Base-by-base conservation (phyloP, 108 stramenopile genomes). In the Skeletonema menzelii region DNA sequence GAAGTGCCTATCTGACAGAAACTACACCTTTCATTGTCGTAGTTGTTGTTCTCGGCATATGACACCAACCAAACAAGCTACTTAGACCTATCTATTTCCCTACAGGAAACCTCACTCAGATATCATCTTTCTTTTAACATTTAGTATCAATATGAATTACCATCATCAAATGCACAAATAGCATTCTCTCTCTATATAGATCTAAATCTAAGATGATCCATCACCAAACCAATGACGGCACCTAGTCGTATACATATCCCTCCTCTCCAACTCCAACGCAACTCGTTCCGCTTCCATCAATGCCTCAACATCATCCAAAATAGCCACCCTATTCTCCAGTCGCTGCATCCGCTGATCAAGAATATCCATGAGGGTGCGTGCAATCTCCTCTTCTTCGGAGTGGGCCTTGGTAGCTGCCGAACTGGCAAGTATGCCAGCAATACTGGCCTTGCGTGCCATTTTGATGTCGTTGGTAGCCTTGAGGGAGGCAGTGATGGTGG, bases 261-360 rank as follows among this genome's bases (percentile, higher is more conserved):
- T 84, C n/a, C 94, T 78, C 67, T 95, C 94, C 32, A 95, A 73
- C 44, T 95, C 94, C 37, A 95, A 66, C 11, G 94, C 87, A n/a
- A 92, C 86, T 32, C 90, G 79, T 73, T 95, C 94, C 17, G 91
- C 90, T 44, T 95, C 94, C 72, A 95, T 49, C 62, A 95, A 83
- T 17, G 87, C 91, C 82, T 95, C 94, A 4, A 92, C 82, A 73
- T 95, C 94, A 79, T 95, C 91, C 57, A 95, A 49, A 40, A 92
- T 67, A 0, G 82, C 82, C 71, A 95, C 73, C 5, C 91, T 75
- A 67, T 92, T 95, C 68, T 95, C 94, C 26, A 95, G 64, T 64
- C 89, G 88, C 59, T 89, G 77, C 80, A 95, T 86, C 17, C 94
- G 79, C 44, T 87, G 83, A 44, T 95, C 88, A 13, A 91, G 15